Evolutionary conservation across 495 filamentous ascomycete species (phyloP).

Genomic region (Tuber aestivum): DNA sequence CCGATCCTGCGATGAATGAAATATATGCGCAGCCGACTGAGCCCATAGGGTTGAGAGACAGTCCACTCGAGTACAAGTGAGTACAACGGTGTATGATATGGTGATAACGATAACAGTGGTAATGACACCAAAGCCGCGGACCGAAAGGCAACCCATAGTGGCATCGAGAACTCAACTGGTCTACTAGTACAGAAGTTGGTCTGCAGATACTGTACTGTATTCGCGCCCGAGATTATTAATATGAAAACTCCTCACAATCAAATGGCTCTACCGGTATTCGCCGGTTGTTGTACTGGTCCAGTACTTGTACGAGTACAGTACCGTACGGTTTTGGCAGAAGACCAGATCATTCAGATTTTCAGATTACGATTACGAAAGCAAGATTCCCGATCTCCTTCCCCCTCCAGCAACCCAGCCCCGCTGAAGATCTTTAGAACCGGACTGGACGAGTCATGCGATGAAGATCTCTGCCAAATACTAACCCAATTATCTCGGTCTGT

Average conservation of each 20-base stretch:
- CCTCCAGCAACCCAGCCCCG: background rate
- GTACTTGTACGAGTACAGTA: too few species aligned
- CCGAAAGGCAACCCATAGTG: background rate
- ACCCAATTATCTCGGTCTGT: background rate
- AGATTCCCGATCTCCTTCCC: background rate
- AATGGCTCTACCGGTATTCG: background rate
- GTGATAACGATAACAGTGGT: background rate
- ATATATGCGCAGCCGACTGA: background rate
- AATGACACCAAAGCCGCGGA: background rate
- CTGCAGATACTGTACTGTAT: background rate
- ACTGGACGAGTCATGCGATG: background rate
- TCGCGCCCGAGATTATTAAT: background rate
- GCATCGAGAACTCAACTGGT: background rate
- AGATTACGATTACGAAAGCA: slow-evolving; percentile 2
- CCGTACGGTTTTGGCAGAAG: background rate
- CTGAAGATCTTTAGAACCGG: background rate
- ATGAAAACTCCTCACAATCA: background rate
- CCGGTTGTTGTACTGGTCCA: background rate
- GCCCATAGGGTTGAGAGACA: background rate
- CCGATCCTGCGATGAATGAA: background rate
- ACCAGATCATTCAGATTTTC: background rate
- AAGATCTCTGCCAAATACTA: background rate
- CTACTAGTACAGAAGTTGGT: background rate
- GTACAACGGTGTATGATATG: background rate
- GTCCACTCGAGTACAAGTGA: background rate